These are phyloP conservation scores for Heimioporus sp. DNA, from an alignment of 768 basidiomycete genomes.

Conservation along the genomic window DNA sequence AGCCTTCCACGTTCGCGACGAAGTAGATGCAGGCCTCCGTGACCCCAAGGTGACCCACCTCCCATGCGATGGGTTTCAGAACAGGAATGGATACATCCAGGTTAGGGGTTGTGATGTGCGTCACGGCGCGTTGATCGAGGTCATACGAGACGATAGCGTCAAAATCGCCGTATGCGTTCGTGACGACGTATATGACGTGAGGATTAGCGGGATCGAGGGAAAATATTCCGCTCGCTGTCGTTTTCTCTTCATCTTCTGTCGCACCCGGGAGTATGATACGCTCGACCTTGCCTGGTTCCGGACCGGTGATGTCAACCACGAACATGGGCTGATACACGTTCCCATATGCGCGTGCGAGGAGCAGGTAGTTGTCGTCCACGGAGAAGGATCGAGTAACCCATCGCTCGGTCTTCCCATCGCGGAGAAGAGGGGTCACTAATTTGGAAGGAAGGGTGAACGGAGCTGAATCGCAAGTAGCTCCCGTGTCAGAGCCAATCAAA, in stretches of 20 bases:
- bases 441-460: conserved; percentile 33
- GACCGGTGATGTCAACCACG: conserved; percentile 34
- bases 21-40: conserved; percentile 32
- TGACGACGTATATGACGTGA: conserved; percentile 33
- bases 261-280: conserved; percentile 34
- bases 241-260: conserved; percentile 31
- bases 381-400: conserved; percentile 36
- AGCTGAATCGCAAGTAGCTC: conserved; percentile 25
- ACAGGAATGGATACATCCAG: conserved; percentile 25
- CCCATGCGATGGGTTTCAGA: conserved; percentile 37
- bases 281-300: conserved; percentile 21
- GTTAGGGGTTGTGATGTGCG: conserved; percentile 39
- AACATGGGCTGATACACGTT: conserved; percentile 30
- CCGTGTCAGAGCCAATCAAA: conserved; percentile 31
- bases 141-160: conserved; percentile 36
- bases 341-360: conserved; percentile 30
- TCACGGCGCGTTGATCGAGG: conserved; percentile 25
- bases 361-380: conserved; percentile 37
- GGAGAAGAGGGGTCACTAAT: conserved; percentile 33
- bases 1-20: conserved; percentile 40
- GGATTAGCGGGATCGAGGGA: conserved; percentile 31
- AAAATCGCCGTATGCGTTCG: conserved; percentile 41
- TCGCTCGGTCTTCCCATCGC: conserved; percentile 30
- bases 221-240: conserved; percentile 21
- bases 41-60: conserved; percentile 25